Percentiles rank a stretch among this genome's conserved stretches.
Evolutionary conservation across 2,329 filamentous ascomycete species (phyloP).

Genomic region (Lecanosticta acicola): DNA sequence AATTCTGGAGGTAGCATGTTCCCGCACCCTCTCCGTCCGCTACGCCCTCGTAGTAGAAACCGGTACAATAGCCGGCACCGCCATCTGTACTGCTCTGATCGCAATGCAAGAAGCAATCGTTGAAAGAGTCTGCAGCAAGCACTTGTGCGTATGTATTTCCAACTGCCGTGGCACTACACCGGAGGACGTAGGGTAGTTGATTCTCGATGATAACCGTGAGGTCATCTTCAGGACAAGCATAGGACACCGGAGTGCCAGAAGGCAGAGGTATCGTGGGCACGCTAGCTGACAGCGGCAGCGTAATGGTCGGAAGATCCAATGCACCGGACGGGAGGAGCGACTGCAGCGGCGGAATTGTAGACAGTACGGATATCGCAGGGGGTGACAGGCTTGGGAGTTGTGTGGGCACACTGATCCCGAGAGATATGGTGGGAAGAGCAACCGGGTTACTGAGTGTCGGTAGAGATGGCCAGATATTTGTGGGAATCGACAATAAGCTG

Average conservation of each 20-base stretch:
- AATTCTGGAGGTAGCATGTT: slow-evolving; percentile 22
- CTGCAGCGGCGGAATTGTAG: not conserved
- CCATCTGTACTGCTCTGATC: slow-evolving; percentile 14
- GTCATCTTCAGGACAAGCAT: slow-evolving; percentile 17
- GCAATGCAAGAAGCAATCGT: slow-evolving; percentile 22
- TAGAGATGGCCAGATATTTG: slow-evolving; percentile 1
- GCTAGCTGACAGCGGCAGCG: slow-evolving; percentile 1
- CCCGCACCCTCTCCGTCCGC: slow-evolving; percentile 16
- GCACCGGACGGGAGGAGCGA: slow-evolving; percentile 1
- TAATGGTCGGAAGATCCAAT: not conserved
- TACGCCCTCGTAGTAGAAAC: slow-evolving; percentile 19
- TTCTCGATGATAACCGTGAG: slow-evolving; percentile 19
- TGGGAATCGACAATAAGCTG: not conserved
- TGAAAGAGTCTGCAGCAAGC: slow-evolving; percentile 14
- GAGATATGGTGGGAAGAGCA: not conserved
- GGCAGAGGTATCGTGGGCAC: not conserved
- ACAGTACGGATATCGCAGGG: not conserved
- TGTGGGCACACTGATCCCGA: no score
- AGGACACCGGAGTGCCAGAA: slow-evolving; percentile 14
- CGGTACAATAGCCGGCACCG: slow-evolving; percentile 21
- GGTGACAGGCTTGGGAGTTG: not conserved
- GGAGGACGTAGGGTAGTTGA: slow-evolving; percentile 18
- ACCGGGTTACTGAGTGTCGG: slow-evolving; percentile 1
- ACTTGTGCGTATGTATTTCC: slow-evolving; percentile 14
- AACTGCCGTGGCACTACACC: slow-evolving; percentile 15